Base-by-base conservation (phyloP, 148 eudicot genomes). In the Beta vulgaris region DNA sequence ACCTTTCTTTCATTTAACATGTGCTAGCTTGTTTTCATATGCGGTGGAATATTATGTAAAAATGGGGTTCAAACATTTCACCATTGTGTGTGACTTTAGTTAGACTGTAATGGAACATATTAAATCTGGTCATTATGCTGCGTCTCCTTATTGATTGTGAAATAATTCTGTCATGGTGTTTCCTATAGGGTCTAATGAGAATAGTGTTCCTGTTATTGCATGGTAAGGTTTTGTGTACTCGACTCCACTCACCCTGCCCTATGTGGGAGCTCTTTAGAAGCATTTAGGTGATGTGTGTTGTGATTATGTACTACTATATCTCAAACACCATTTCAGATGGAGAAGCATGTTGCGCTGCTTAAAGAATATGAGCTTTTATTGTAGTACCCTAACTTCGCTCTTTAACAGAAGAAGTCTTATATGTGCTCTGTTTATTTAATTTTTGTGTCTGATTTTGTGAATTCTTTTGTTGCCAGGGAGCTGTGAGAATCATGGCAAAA, bases 401-500 rank as follows among this genome's bases (percentile, higher is more conserved):
- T 29, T 59, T 59, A 26, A 9, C 8, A 16, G 23, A 37, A 36
- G 26, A 2, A 16, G 34, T 40, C 32, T 12, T 25, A 25, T 73
- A 23, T 35, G 37, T 51, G 63, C 8, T 68, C 25, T 68, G 2
- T 39, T 46, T 43, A 26, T 69, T 13, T 5, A 29, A 49, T 1
- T 48, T 51, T 66, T 42, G 59, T 60, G 62, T 46, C 66, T 81
- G 76, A 77, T 65, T 73, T 42, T 28, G 59, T 57, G 37, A 70
- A 25, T 39, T 59, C 6, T 25, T 79, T 69, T 74, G 1, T 40
- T 80, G 54, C 28, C 83, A 95, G 98, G 98, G 98, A 79, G 98
- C 98, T 81, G 98, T 95, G 18, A 94, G 85, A 85, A 92, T 95
- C 78, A 95, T 95, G 97, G 98, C 98, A 19, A 95, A 92, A 81